Base-by-base conservation (phyloP, 2,329 filamentous ascomycete genomes). In the Alternaria burnsii region DNA sequence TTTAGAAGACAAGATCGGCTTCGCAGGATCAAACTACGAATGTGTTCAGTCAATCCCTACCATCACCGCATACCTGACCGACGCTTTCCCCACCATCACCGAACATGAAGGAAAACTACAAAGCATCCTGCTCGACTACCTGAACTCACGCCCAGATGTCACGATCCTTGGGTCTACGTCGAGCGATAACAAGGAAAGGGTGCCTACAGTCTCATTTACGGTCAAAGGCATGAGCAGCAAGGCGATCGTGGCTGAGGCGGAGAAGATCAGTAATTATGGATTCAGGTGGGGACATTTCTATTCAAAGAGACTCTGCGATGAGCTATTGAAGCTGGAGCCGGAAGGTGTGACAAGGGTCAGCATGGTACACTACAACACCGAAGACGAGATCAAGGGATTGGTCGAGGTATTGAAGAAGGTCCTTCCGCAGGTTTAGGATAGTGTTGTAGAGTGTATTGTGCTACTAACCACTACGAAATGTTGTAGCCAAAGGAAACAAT, bases 341-440 rank as follows among this genome's bases (percentile, higher is more conserved):
- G 84, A 91, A 66, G 90, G 89, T 0, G 85, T 92, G 9, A 83
- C 90, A 5, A 83, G 90, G 63, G 87, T 91, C n/a, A 91, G 88
- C 68, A 82, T 91, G 82, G 84, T 90, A 55, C 89, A 92, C 76
- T 92, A 92, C 71, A 92, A 92, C 68, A 91, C 88, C 3, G 86
- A 86, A 66, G 84, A 87, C 3, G 88, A 90, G 71, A 80, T 89
- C 3, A 77, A 80, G 46, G 79, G 74, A 9, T 81, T 88, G 56
- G 81, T 88, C 20, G 79, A 80, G 36, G 79, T 84, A 1, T 68
- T 89, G 56, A 84, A 88, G 60, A 81, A 82, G 63, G 79, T 85
- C 0, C 64, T 86, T n/a, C 70, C 73, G 8, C 24, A 52, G 26
- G 26, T 18, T n/a, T 59, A 46, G 18, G 38, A 12, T 5, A 8